Evolutionary conservation across 1,284 basidiomycete species (phyloP), one percentile per base, ranked within the genome.

Genomic region (Cutaneotrichosporon spelunceum): DNA sequence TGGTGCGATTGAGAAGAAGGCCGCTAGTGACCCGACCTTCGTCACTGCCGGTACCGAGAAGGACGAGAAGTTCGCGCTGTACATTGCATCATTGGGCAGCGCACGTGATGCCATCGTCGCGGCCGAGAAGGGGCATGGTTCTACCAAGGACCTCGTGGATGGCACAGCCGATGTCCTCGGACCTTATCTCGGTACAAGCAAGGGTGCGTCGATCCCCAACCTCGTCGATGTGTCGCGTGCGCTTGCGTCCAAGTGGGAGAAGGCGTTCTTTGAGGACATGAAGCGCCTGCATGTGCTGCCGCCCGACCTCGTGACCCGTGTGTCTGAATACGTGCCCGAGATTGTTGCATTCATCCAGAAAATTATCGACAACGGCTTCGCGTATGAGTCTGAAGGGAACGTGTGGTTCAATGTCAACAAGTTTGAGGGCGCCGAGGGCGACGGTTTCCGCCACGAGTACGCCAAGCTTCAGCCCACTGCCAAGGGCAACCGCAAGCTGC

Each of bases 381-480:
- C 86, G 4, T 99, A 99, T 77, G 89, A 87, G 67, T 84, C 85
- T 6, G 89, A 90, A 67, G 93, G 92, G 19, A 92, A 88, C 74
- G 88, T 99, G 14, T 99, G 96, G 82, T 99, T 99, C 72, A 92
- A 99, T 78, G 96, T 93, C 0, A 81, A 81, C 62, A 84, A 86
- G 53, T 99, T 99, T 71, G 93, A 98, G 76, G 85, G 85, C 19
- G 84, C 84, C 6, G 77, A 79, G 63, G 78, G 73, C 50, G 75
- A 70, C 49, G 74, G 70, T 30, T 83, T 85, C 68, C 87, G 90
- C 69, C 84, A 86, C 69, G 82, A 86, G 63, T 99, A 98, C 70
- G 93, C 94, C n/a, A 98, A 96, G 78, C 82, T 98, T 42, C 91
- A 94, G 75, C 94, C 95, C 2, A 92, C 91, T 87, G 93, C 89